Evolutionary conservation across 768 basidiomycete species (phyloP).

Genomic region (Nidularia pulvinata): DNA sequence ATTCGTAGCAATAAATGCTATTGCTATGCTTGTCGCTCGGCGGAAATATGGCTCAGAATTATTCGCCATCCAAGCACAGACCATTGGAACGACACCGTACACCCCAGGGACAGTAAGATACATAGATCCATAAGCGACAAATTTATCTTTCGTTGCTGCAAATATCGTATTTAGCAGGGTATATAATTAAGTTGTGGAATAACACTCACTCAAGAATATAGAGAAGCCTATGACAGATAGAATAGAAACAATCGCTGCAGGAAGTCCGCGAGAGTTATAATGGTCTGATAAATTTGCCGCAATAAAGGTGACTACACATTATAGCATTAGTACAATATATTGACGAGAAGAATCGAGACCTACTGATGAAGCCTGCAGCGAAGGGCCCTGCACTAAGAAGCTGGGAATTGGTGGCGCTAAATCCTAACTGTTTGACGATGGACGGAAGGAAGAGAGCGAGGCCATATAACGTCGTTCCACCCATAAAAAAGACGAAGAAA

Average conservation of each 20-base stretch:
- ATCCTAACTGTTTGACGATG: constrained; percentile 32
- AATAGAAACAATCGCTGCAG: constrained; percentile 13
- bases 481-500: constrained; percentile 31
- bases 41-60: constrained; percentile 35
- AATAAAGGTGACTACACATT: constrained; percentile 17
- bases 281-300: constrained; percentile 21
- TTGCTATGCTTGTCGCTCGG: constrained; percentile 22
- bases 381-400: constrained; percentile 36
- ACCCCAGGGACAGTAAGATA: constrained; percentile 31
- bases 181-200: background rate
- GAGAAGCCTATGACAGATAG: constrained; percentile 26
- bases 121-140: constrained; percentile 25
- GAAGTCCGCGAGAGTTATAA: constrained; percentile 20
- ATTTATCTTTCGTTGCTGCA: constrained; percentile 18
- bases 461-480: constrained; percentile 30
- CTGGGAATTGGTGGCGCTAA: constrained; percentile 25
- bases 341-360: constrained; percentile 1
- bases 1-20: background rate
- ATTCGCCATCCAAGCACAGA: constrained; percentile 33
- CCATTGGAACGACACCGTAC: constrained; percentile 23
- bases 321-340: background rate
- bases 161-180: background rate
- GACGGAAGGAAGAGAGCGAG: constrained; percentile 33
- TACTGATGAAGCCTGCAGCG: constrained; percentile 30
- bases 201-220: constrained; percentile 22